phyloP scores from a whole-genome alignment of 257 asterid species.

The Lantana camara region DNA sequence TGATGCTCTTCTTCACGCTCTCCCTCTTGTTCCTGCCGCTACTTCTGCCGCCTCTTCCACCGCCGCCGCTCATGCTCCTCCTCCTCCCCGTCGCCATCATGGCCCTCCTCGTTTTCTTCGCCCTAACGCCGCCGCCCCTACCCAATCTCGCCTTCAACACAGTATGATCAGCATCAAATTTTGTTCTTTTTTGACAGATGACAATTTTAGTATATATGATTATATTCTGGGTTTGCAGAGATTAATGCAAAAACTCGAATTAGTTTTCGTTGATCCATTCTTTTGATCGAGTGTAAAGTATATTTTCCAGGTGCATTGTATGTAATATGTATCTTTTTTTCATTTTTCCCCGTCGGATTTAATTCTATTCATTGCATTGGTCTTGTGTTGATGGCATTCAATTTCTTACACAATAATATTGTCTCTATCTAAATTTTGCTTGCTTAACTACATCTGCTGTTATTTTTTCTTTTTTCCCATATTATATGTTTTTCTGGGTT shows the following conservation, averaged over 20 bases:
- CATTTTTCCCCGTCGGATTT: background rate
- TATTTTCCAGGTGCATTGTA: conserved; percentile 39
- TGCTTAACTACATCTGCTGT: no score
- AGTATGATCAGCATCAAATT: background rate
- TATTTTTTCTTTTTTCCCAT: no score
- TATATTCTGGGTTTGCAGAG: background rate
- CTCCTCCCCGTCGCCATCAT: conserved; percentile 60
- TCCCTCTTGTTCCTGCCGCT: conserved; percentile 62
- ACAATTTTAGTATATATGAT: background rate
- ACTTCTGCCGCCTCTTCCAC: conserved; percentile 72
- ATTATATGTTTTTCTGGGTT: no score
- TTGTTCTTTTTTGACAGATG: no score
- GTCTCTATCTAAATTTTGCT: no score
- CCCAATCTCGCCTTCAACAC: conserved; percentile 33
- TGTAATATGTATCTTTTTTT: background rate
- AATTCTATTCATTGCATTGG: conserved; percentile 18
- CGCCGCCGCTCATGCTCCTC: conserved; percentile 59
- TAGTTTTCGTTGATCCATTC: background rate
- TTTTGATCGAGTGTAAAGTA: conserved; percentile 8
- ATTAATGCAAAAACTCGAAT: background rate
- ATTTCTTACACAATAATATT: background rate
- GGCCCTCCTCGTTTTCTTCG: conserved; percentile 46
- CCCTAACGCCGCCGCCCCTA: conserved; percentile 43
- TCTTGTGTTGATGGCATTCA: background rate
- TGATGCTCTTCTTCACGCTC: conserved; percentile 42